Percentiles rank a stretch among this genome's conserved stretches.
phyloP scores from a whole-genome alignment of 1,284 basidiomycete genomes.

The Trichosporon faecale region DNA sequence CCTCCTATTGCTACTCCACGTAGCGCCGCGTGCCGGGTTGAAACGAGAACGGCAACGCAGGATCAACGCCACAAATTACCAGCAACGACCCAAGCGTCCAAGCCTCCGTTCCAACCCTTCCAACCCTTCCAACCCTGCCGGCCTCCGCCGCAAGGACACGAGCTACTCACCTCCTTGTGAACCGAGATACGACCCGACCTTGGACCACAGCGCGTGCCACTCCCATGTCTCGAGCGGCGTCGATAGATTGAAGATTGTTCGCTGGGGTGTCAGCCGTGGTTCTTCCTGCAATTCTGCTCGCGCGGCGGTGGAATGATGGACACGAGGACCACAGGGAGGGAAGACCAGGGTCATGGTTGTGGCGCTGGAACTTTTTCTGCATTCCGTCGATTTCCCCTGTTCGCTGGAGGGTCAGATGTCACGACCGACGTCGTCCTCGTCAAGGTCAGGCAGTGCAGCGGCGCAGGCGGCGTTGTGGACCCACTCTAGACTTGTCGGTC shows the following conservation, averaged over 20 bases:
- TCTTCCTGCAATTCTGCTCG: neutral
- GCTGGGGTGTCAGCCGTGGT: neutral
- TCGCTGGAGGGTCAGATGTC: too few relatives aligned
- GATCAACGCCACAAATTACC: neutral
- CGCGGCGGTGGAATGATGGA: neutral
- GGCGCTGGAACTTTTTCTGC: neutral
- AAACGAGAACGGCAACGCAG: neutral
- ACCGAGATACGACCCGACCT: conserved; percentile 2
- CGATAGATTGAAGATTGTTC: conserved; percentile 8
- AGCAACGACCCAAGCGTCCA: neutral
- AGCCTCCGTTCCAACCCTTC: neutral
- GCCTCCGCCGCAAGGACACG: too few relatives aligned
- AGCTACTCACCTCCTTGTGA: conserved; percentile 6
- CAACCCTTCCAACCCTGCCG: too few relatives aligned
- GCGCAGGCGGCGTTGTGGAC: neutral
- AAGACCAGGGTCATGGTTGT: neutral
- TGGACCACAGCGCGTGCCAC: conserved; percentile 4
- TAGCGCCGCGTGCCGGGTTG: neutral
- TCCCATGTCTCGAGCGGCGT: conserved; percentile 7
- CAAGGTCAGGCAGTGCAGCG: neutral
- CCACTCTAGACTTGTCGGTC: too few relatives aligned
- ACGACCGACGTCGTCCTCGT: too few relatives aligned
- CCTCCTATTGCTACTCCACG: neutral
- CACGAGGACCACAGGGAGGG: neutral
- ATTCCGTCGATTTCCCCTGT: neutral